Evolutionary conservation across 192 early-diverging fungal species (phyloP).

Genomic region (Funneliformis mosseae): DNA sequence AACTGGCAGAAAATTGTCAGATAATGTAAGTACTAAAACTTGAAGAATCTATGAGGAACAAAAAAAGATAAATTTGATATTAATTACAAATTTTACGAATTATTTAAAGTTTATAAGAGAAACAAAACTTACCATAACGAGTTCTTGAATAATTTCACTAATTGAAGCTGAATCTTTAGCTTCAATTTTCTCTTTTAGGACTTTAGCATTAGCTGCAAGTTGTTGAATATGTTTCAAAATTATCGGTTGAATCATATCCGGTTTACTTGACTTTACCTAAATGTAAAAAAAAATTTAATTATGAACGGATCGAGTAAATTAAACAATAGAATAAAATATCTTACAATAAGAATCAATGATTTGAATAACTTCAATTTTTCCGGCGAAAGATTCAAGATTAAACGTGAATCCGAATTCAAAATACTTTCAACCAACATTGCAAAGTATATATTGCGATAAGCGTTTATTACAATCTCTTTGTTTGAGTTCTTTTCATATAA

Average conservation of each 20-base stretch:
- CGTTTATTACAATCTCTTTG: not conserved
- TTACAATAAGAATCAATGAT: conserved; percentile 21
- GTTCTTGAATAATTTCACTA: conserved; percentile 4
- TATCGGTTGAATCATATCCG: conserved; percentile 29
- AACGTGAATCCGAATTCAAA: conserved; percentile 25
- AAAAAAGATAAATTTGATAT: not conserved
- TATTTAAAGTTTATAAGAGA: not conserved
- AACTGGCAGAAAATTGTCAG: conserved; percentile 2
- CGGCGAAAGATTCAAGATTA: not conserved
- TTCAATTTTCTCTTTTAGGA: conserved; percentile 19
- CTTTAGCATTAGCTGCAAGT: conserved; percentile 24
- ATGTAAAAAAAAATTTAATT: not conserved
- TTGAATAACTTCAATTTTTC: conserved; percentile 15
- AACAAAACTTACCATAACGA: conserved; percentile 12
- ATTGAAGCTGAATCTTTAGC: conserved; percentile 4
- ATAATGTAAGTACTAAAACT: conserved; percentile 21
- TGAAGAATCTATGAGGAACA: conserved; percentile 10
- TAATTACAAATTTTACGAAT: not conserved
- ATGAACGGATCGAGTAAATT: not conserved
- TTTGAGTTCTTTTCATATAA: conserved; percentile 17
- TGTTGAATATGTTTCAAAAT: conserved; percentile 31
- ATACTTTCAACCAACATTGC: conserved; percentile 23
- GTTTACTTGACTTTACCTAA: conserved; percentile 29
- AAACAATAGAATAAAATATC: not conserved
- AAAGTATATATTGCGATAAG: not conserved